Base-by-base conservation (phyloP, 352 stramenopile species). In the Elongisporangium senticosum region DNA sequence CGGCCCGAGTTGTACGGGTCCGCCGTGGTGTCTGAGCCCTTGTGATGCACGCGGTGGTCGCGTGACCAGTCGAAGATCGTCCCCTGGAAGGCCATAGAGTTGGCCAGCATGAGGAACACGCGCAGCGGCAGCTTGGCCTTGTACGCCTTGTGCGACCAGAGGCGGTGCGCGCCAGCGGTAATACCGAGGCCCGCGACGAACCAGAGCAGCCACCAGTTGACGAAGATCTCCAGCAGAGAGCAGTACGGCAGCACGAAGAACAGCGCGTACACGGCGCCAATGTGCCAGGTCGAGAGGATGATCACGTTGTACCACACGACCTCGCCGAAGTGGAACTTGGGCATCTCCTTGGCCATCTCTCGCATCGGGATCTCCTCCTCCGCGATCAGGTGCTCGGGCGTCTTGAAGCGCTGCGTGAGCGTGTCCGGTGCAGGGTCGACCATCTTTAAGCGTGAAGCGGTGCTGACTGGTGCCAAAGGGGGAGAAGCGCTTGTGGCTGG, bases 21-120 rank as follows among this genome's bases (percentile, higher is more conserved):
- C 17, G 82, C 80, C 17, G 83, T 74, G 20, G 91, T 98, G 70
- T 99, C 94, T 26, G 89, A 97, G 75, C 98, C 97, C 77, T 98
- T 98, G 89, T 99, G 96, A 74, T 99, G 96, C 20, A 98, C 95
- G 56, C 96, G 88, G 79, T 99, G 96, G 75, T 99, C 96, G 28
- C 96, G 90, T 7, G 83, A 79, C 96, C 96, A 99, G 77, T 98
- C 95, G 73, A 93, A 98, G 68, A 99, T 98, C 26, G 83, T 97
- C 58, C 96, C 96, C 77, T 99, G 96, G 75, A 98, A 98, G 48
- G 96, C 96, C 56, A 98, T 92, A 19, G 91, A 92, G 74, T 98
- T 98, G 69, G 82, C 96, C 21, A 99, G 80, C 95, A 99, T 98
- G 58, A 98, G 84, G 64, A 97, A 86, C 63, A 98, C 80, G 48